These are phyloP conservation scores for Beauveria brongniartii DNA, from an alignment of 2,329 filamentous ascomycete species.

Conservation along the genomic window DNA sequence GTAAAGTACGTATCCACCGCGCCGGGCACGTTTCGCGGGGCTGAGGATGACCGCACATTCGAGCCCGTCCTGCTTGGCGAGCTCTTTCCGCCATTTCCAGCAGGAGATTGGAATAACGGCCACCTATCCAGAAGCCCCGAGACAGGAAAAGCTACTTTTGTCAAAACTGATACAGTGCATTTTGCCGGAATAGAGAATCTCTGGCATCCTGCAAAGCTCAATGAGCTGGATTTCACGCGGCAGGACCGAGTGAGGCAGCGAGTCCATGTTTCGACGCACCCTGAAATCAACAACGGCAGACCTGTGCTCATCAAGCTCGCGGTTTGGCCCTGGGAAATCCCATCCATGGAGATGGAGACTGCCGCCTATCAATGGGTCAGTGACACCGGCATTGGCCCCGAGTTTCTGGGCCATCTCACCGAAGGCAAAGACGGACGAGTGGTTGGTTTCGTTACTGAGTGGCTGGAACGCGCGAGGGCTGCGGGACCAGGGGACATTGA, in stretches of 20 bases:
- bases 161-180: slow-evolving; percentile 15
- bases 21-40: slow-evolving; percentile 18
- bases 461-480: slow-evolving; percentile 16
- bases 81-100: slow-evolving; percentile 20
- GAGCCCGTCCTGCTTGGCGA: slow-evolving; percentile 19
- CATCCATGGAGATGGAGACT: slow-evolving; percentile 19
- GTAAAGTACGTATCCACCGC: slow-evolving; percentile 20
- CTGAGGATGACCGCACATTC: slow-evolving; percentile 20
- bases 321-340: slow-evolving; percentile 21
- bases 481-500: slow-evolving; percentile 22
- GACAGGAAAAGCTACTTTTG: slow-evolving; percentile 16
- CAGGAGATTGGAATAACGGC: slow-evolving; percentile 19
- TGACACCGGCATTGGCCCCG: slow-evolving; percentile 18
- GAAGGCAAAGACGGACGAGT: slow-evolving; percentile 21
- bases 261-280: slow-evolving; percentile 19
- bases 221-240: slow-evolving; percentile 19
- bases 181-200: slow-evolving; percentile 15
- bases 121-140: slow-evolving; percentile 14
- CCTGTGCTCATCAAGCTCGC: slow-evolving; percentile 22
- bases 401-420: slow-evolving; percentile 22
- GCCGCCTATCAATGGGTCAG: slow-evolving; percentile 21
- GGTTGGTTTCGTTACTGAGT: slow-evolving; percentile 20
- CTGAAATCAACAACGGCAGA: slow-evolving; percentile 15
- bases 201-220: slow-evolving; percentile 18
- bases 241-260: slow-evolving; percentile 17